phyloP scores from a whole-genome alignment of 768 basidiomycete genomes.

The Rhodotorula sphaerocarpa region DNA sequence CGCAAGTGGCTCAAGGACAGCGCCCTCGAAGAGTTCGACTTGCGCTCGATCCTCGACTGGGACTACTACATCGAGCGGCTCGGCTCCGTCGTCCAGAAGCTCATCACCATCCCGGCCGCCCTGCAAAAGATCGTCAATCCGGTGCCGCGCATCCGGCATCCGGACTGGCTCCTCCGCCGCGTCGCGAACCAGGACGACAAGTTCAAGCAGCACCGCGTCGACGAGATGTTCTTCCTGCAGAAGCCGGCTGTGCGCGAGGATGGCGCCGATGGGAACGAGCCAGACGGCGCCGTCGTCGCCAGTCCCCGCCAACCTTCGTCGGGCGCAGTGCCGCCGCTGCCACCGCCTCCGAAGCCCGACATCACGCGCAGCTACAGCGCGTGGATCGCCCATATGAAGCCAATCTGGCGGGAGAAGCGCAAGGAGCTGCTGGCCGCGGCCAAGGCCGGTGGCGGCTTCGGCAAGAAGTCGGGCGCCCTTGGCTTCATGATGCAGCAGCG shows the following conservation, averaged over 20 bases:
- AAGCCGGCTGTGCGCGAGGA: slow-evolving; percentile 40
- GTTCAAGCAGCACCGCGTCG: slow-evolving; percentile 96
- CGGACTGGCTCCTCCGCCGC: slow-evolving; percentile 90
- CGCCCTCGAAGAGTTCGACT: slow-evolving; percentile 72
- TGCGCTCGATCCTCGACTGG: slow-evolving; percentile 95
- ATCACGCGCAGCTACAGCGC: slow-evolving; percentile 58
- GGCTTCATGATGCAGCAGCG: slow-evolving; percentile 43
- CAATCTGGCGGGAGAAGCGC: slow-evolving; percentile 62
- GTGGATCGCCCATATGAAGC: slow-evolving; percentile 69
- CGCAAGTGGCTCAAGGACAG: slow-evolving; percentile 96
- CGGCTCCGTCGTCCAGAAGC: slow-evolving; percentile 94
- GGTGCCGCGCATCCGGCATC: slow-evolving; percentile 88
- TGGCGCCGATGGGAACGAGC: slow-evolving; percentile 37
- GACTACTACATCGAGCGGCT: slow-evolving; percentile 94
- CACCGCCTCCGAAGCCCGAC: slow-evolving; percentile 51
- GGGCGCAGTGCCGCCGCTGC: slow-evolving; percentile 4
- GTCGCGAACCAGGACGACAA: slow-evolving; percentile 85
- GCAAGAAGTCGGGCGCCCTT: slow-evolving; percentile 46
- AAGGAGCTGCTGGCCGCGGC: slow-evolving; percentile 45
- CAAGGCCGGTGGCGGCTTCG: slow-evolving; percentile 44
- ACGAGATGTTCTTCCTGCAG: slow-evolving; percentile 70
- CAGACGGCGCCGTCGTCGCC: slow-evolving; percentile 43
- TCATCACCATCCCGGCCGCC: slow-evolving; percentile 97
- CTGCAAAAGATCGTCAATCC: slow-evolving; percentile 96
- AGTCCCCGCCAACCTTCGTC: slow-evolving; percentile 58